Percentiles rank a stretch among this genome's conserved stretches.
phyloP scores from a whole-genome alignment of 176 grass and related monocot species.

The Ensete ventricosum region DNA sequence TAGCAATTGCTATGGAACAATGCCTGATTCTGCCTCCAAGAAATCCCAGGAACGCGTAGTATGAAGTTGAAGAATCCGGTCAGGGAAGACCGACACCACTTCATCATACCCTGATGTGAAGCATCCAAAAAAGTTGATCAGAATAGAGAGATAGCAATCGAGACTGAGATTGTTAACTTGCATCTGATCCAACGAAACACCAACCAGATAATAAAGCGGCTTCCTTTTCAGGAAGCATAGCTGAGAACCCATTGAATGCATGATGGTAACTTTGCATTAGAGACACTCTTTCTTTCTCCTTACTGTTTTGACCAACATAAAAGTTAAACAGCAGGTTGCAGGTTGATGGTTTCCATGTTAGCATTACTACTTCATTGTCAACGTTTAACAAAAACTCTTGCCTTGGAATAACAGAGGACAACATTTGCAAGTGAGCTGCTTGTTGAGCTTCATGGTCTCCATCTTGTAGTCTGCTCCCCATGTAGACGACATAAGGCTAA shows the following conservation, averaged over 20 bases:
- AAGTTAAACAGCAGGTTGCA: neutral
- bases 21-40: slow-evolving; percentile 61
- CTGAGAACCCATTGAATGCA: slow-evolving; percentile 76
- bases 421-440: slow-evolving; percentile 59
- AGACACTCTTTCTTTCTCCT: slow-evolving; percentile 42
- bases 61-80: slow-evolving; percentile 77
- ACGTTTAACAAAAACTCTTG: neutral
- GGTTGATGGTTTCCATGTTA: no score
- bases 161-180: neutral
- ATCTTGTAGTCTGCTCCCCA: slow-evolving; percentile 37
- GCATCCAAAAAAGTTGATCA: neutral
- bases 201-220: slow-evolving; percentile 63
- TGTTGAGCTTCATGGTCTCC: slow-evolving; percentile 30
- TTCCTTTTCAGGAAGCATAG: slow-evolving; percentile 67
- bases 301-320: slow-evolving; percentile 21
- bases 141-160: neutral
- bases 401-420: slow-evolving; percentile 60
- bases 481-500: slow-evolving; percentile 90
- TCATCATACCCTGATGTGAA: slow-evolving; percentile 39
- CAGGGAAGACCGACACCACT: slow-evolving; percentile 79
- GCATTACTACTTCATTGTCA: neutral
- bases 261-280: slow-evolving; percentile 86
- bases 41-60: slow-evolving; percentile 98
- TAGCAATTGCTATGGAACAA: slow-evolving; percentile 59
- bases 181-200: neutral